Conservation (phyloP, 495 filamentous ascomycete genomes). For the Parachaetomium inaequale region DNA sequence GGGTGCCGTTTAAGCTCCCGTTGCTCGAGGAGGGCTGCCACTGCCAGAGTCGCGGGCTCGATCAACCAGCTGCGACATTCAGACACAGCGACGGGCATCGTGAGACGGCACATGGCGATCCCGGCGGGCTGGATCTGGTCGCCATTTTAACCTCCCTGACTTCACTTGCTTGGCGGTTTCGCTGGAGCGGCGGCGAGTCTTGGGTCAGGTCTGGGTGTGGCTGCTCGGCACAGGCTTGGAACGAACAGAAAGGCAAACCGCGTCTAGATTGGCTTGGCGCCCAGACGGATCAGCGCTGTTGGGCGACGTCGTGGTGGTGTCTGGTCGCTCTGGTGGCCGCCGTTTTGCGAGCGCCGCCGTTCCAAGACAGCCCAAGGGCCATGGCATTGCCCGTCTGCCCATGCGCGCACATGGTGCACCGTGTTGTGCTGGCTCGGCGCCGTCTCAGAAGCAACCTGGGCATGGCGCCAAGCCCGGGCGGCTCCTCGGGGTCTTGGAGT, state of each 20-base stretch:
- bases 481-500: constrained; percentile 10
- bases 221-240: constrained; percentile 9
- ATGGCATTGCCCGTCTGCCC: background rate
- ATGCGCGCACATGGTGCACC: background rate
- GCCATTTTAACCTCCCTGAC: constrained; percentile 17
- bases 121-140: background rate
- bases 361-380: background rate
- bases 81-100: background rate
- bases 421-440: background rate
- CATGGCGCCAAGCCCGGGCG: constrained; percentile 15
- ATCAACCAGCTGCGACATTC: background rate
- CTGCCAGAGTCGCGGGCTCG: background rate
- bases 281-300: constrained; percentile 18
- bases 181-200: too few species aligned
- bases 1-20: background rate
- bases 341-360: background rate
- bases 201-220: constrained; percentile 14
- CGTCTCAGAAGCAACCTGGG: background rate
- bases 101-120: background rate
- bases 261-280: constrained; percentile 15
- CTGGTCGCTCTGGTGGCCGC: background rate
- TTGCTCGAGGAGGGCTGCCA: too few species aligned
- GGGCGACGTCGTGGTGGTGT: background rate
- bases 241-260: constrained; percentile 2
- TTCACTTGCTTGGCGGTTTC: constrained; percentile 10